Evolutionary conservation across 345 rosid genomes (phyloP), one percentile per base, ranked within the genome.

Genomic region (Eucalyptus rudis): DNA sequence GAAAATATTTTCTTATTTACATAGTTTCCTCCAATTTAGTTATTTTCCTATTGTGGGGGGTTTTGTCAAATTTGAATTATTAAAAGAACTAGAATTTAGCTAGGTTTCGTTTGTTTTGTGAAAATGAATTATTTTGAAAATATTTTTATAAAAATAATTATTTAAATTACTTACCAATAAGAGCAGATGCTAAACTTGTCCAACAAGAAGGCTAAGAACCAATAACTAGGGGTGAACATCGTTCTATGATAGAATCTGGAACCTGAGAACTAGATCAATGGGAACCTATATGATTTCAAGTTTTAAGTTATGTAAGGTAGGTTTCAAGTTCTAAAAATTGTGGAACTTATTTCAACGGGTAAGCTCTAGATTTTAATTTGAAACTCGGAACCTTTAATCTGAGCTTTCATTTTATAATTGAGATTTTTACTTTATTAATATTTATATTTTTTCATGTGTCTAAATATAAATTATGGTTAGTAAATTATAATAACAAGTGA

Each of bases 231-330:
- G 0, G 4, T 51, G 22, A 7, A 22, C 56, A 17, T 51, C 2
- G 0, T 51, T 51, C 0, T 0, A 51, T 0, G 8, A 17, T 51
- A 17, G 9, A 51, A 51, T 17, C 0, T 0, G 0, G 0, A 51
- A 51, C 9, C 3, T 17, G 22, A 7, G 4, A 51, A 51, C 0
- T 51, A 0, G 8, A 51, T 7, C 0, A 7, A 51, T 17, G 9
- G 2, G 22, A 51, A 51, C 9, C 2, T 51, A 17, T 51, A 0
- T 0, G 2, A 3, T 17, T 51, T 1, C 4, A 51, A 0, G 4
- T 51, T 51, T 51, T 3, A 51, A 17, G 56, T 51, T 51, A 17
- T 1, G 0, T 0, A 51, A 0, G 8, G 4, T 51, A 17, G 56
- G 22, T 0, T 51, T 3, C 4, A 17, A 0, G 1, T 51, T 51